Evolutionary conservation across 108 stramenopile species (phyloP).

Genomic region (Schizochytrium sp.): DNA sequence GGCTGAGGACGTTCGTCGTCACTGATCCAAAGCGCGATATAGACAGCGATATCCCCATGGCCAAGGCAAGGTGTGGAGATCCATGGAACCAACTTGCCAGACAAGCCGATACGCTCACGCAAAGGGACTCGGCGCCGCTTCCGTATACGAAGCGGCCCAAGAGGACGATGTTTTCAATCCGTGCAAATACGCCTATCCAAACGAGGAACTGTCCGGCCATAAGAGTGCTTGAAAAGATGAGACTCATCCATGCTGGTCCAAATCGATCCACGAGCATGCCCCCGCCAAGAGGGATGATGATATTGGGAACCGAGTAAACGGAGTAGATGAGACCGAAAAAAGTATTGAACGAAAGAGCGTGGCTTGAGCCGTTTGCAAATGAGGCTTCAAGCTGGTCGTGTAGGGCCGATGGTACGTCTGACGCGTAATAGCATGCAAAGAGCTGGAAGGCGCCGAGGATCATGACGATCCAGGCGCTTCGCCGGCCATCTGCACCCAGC

Average conservation of each 20-base stretch:
- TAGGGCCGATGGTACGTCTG: not conserved
- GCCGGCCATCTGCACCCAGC: too few species aligned
- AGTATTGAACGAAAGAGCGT: constrained; percentile 22
- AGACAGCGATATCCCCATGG: constrained; percentile 51
- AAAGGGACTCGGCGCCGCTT: constrained; percentile 52
- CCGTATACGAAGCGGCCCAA: constrained; percentile 54
- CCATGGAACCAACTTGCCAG: constrained; percentile 59
- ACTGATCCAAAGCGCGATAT: constrained; percentile 51
- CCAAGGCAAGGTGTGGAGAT: constrained; percentile 46
- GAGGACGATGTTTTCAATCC: constrained; percentile 40
- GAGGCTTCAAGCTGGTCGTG: not conserved
- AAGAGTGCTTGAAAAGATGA: constrained; percentile 32
- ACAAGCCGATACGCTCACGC: constrained; percentile 51
- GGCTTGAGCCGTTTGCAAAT: not conserved
- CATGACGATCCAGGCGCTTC: not conserved
- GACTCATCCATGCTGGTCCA: not conserved
- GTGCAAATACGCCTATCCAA: constrained; percentile 34
- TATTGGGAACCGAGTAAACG: constrained; percentile 56
- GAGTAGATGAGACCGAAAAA: constrained; percentile 55
- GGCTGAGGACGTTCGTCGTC: constrained; percentile 47
- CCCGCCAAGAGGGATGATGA: constrained; percentile 54
- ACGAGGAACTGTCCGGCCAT: constrained; percentile 44
- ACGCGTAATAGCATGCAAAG: not conserved
- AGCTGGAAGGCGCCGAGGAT: not conserved
- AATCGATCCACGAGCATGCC: constrained; percentile 47